Base-by-base conservation (phyloP, 306 rosid species). In the Acacia melanoxylon region DNA sequence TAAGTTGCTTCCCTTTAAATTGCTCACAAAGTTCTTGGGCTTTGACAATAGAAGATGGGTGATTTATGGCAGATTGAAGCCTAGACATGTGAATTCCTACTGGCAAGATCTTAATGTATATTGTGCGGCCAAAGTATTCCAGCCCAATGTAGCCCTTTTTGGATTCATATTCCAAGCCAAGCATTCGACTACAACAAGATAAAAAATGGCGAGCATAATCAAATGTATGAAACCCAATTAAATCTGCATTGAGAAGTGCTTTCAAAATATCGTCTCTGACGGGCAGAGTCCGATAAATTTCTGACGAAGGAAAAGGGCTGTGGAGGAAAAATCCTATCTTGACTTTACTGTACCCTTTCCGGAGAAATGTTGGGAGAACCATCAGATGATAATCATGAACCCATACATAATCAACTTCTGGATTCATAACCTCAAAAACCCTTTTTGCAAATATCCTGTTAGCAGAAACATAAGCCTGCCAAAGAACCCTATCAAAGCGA, bases 381-480 rank as follows among this genome's bases (percentile, higher is more conserved):
- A 93, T 91, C n/a, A 95, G 97, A 83, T 95, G 98, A 72, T 90
- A 95, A 72, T 95, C 98, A 83, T 95, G 97, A 86, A 95, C 85
- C 98, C 98, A 95, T 10, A 95, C 97, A 84, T 51, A 91, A 74
- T 95, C 98, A 41, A 86, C 81, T 86, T 86, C 95, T 1, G 92
- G 87, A 87, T 89, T 93, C 56, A 90, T 80, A 71, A 91, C 91
- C 91, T 93, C 97, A 91, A 89, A 85, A 31, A 93, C 92, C 87
- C 86, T 93, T 68, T 90, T 87, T 0, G 98, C 97, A 88, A 93
- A 95, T 58, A 82, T 90, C 84, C 83, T 91, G 82, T 95, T 93
- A 22, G 93, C 95, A 63, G 97, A 86, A 87, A 95, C 90, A 86
- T 95, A 95, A 31, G 98, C 95, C 87, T 81, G 94, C 98, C 98